Conservation (phyloP, 257 asterid species). For the Capsicum pubescens region DNA sequence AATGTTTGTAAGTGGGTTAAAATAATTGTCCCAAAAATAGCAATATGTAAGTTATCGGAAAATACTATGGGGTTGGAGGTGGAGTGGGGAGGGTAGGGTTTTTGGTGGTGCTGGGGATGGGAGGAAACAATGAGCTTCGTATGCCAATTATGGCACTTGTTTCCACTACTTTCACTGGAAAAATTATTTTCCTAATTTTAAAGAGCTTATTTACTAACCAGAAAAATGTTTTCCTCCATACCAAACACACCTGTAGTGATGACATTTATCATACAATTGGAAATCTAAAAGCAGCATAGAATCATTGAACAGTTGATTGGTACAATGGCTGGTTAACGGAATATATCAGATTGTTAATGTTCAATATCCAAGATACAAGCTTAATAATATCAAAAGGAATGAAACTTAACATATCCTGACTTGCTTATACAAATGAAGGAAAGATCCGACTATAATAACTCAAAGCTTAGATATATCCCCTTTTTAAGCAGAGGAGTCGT, state of each 20-base stretch:
- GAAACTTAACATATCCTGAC: neutral
- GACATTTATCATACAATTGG: neutral
- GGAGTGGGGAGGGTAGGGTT: neutral
- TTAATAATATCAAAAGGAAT: neutral
- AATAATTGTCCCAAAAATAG: neutral
- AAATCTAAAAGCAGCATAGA: neutral
- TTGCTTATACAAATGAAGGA: neutral
- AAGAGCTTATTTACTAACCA: too few species aligned
- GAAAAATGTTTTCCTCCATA: too few species aligned
- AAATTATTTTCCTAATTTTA: neutral
- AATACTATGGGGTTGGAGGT: neutral
- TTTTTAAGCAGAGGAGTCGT: neutral
- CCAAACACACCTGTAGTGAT: neutral
- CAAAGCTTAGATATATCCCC: neutral
- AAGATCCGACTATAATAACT: neutral
- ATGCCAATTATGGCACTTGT: neutral
- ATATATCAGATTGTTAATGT: neutral
- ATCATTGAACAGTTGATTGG: neutral
- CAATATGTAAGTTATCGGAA: neutral
- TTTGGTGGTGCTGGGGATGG: too few species aligned
- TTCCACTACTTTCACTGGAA: rapidly evolving
- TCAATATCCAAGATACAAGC: neutral
- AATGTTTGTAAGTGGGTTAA: neutral
- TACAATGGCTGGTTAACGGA: neutral
- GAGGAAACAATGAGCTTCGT: neutral